Evolutionary conservation across 768 basidiomycete genomes (phyloP), one percentile per base, ranked within the genome.

Genomic region (Termitomyces bulborhizus): DNA sequence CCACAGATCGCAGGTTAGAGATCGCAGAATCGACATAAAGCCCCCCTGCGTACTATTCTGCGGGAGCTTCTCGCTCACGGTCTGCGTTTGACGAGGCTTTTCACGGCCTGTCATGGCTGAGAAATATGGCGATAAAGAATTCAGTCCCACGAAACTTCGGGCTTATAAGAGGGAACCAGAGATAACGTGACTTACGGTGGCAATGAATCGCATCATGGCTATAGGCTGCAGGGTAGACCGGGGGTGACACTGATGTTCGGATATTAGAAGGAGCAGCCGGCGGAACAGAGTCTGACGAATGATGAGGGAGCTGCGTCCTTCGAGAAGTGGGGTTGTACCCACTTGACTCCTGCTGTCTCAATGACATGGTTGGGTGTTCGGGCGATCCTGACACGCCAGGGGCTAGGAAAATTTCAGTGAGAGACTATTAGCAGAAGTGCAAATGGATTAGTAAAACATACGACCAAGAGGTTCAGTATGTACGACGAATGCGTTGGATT

Each of bases 1-100:
- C 61, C 61, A 62, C 42, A 62, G 45, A 52, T 60, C 51, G 57
- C 61, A 62, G 40, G 56, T 62, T 40, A 62, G 61, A 53, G 55
- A 54, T 31, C 61, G 59, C 46, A 62, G 57, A 32, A 60, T 48
- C 45, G 37, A 48, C 26, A 48, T 54, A 55, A 57, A 58, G 52
- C 61, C 61, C n/a, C 53, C 48, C 45, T 44, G 59, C 62, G 50
- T 60, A 65, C 64, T 56, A 42, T 62, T 61, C 53, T 65, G 59
- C 44, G 58, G 39, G 36, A 53, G 45, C 37, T 58, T 58, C 50
- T 59, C 59, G 46, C 29, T 48, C 47, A 52, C n/a, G 29, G 46
- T 44, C 24, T 27, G 57, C 21, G 57, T 48, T 54, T 55, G 58
- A 54, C 52, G 49, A 54, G 54, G 48, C 54, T 60, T 51, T 58